Evolutionary conservation across 192 early-diverging fungal genomes (phyloP), one percentile per base, ranked within the genome.

Genomic region (Backusella mclennaniae): DNA sequence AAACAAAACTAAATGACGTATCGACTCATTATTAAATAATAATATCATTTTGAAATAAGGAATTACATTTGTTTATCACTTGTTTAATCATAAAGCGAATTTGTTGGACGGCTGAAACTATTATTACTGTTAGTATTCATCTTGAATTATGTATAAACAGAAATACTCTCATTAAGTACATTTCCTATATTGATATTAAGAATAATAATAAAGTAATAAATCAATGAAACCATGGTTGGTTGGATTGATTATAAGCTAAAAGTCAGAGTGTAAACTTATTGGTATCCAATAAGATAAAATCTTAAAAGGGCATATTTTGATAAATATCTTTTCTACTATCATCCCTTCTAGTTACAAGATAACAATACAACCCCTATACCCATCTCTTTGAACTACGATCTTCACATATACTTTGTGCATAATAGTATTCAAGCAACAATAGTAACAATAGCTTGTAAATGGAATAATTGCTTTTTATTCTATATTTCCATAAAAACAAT

Each of bases 201-300:
- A 49, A 49, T 49, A 49, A 49, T 44, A 44, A 44, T 44, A 44
- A 49, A 49, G 46, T 7, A 63, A 63, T 63, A 63, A 63, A 63
- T 26, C 56, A 63, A 14, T 23, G 26, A 29, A 29, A 29, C 56
- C 26, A 63, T 63, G 56, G 56, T 63, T 63, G 56, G 56, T 63
- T 63, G 29, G 56, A 63, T 63, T 63, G 8, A 63, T 49, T 63
- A 63, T 12, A 63, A 63, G 56, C 56, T 63, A 63, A 63, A 63
- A 63, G 56, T 63, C 56, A 63, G 56, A 63, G 56, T 29, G 56
- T 19, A 44, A 44, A 44, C 42, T 44, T 44, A 44, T 44, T 44
- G 42, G 42, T 26, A 29, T 63, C 56, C 56, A 63, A 63, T 63
- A 63, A 63, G 56, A 23, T n/a, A 63, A 33, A 33, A 63, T 63